Conservation (phyloP, 305 asterid genomes). For the Plantago lanceolata region DNA sequence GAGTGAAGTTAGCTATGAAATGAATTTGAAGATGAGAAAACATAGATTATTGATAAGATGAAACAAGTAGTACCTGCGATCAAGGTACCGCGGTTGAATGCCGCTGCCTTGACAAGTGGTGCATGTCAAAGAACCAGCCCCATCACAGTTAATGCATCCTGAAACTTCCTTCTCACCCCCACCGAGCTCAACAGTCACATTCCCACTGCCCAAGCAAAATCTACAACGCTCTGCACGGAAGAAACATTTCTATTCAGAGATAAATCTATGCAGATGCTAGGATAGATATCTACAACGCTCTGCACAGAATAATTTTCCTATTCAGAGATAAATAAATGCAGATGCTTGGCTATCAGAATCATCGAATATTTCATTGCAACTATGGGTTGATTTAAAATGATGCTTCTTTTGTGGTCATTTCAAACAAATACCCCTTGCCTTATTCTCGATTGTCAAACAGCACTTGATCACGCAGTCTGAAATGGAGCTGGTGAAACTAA, state of each 20-base stretch:
- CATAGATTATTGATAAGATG: not conserved
- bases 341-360: not conserved
- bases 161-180: conserved; percentile 78
- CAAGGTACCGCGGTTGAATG: conserved; percentile 94
- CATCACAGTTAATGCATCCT: conserved; percentile 78
- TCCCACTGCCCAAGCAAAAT: conserved; percentile 79
- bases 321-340: not conserved
- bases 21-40: not conserved
- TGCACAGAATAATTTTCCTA: not conserved
- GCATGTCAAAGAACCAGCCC: conserved; percentile 81
- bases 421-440: too few relatives aligned
- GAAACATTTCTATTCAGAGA: not conserved
- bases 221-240: conserved; percentile 69
- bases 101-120: conserved; percentile 98
- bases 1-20: too few relatives aligned
- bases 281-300: not conserved
- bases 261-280: not conserved
- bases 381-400: too few relatives aligned
- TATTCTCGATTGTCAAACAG: too few relatives aligned
- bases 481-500: too few relatives aligned
- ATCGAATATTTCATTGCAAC: too few relatives aligned
- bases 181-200: conserved; percentile 77
- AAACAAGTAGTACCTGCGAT: conserved; percentile 67
- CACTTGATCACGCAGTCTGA: too few relatives aligned
- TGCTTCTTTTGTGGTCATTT: too few relatives aligned